These are phyloP conservation scores for Cyclotella baltica DNA, from an alignment of 108 stramenopile genomes.

Conservation along the genomic window DNA sequence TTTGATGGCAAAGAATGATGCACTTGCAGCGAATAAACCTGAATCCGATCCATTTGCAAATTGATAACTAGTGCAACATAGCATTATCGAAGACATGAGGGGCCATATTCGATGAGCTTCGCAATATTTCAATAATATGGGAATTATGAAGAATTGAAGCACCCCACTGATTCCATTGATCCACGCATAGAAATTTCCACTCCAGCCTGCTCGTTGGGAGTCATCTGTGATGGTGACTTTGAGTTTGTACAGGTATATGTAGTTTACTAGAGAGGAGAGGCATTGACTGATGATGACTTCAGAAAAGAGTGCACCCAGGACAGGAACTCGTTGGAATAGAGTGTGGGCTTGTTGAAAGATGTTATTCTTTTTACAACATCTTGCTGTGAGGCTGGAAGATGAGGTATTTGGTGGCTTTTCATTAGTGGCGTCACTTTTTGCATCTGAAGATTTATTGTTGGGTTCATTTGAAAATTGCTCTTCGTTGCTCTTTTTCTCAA, in stretches of 20 bases:
- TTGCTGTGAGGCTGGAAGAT: not conserved
- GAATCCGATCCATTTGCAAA: slow-evolving; percentile 32
- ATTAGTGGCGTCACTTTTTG: slow-evolving; percentile 4
- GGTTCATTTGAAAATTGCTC: not conserved
- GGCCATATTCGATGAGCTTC: slow-evolving; percentile 56
- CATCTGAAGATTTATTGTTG: slow-evolving; percentile 3
- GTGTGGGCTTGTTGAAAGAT: slow-evolving; percentile 48
- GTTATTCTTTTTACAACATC: slow-evolving; percentile 36
- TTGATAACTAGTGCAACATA: slow-evolving; percentile 45
- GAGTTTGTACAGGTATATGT: slow-evolving; percentile 57
- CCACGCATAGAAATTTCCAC: slow-evolving; percentile 59
- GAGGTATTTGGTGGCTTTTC: not conserved
- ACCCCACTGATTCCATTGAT: slow-evolving; percentile 66
- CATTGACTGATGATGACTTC: slow-evolving; percentile 67
- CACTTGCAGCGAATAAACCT: slow-evolving; percentile 46
- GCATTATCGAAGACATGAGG: slow-evolving; percentile 60
- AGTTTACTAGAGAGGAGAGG: slow-evolving; percentile 61
- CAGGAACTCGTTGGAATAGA: slow-evolving; percentile 60
- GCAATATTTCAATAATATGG: slow-evolving; percentile 40
- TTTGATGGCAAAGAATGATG: slow-evolving; percentile 59
- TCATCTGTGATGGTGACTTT: slow-evolving; percentile 64
- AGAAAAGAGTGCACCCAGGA: slow-evolving; percentile 57
- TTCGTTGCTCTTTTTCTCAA: not conserved
- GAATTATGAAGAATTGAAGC: slow-evolving; percentile 68
- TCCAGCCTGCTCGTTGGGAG: slow-evolving; percentile 58